Conservation (phyloP, 2,329 filamentous ascomycete genomes). For the Dactylellina sp. region DNA sequence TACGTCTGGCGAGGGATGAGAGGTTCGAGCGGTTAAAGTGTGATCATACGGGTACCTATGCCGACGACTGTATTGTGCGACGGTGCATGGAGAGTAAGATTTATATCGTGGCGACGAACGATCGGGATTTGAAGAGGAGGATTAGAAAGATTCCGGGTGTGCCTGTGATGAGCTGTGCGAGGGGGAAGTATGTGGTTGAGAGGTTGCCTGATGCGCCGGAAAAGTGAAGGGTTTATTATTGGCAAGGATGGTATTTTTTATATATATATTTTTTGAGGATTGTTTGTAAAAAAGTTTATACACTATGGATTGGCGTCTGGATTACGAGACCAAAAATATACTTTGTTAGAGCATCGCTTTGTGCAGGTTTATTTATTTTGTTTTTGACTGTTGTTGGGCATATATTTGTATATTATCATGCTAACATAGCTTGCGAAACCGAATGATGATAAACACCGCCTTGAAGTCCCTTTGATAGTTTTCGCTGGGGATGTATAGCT, state of each 20-base stretch:
- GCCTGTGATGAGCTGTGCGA: slow-evolving; percentile 67
- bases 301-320: too few species aligned
- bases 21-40: slow-evolving; percentile 87
- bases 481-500: too few species aligned
- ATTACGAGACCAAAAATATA: too few species aligned
- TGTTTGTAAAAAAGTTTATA: too few species aligned
- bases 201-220: slow-evolving; percentile 86
- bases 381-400: too few species aligned
- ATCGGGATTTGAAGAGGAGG: slow-evolving; percentile 72
- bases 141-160: slow-evolving; percentile 83
- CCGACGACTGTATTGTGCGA: slow-evolving; percentile 86
- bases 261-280: too few species aligned
- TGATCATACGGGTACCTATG: slow-evolving; percentile 88
- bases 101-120: slow-evolving; percentile 79
- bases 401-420: too few species aligned
- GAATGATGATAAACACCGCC: too few species aligned
- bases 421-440: too few species aligned
- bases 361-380: too few species aligned
- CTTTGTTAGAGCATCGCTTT: too few species aligned
- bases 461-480: too few species aligned
- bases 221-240: slow-evolving; percentile 63
- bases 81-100: slow-evolving; percentile 78
- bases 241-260: background rate
- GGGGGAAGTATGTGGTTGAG: slow-evolving; percentile 76
- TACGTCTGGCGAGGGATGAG: slow-evolving; percentile 88